Base-by-base conservation (phyloP, 495 filamentous ascomycete species). In the Bacidia rubella region DNA sequence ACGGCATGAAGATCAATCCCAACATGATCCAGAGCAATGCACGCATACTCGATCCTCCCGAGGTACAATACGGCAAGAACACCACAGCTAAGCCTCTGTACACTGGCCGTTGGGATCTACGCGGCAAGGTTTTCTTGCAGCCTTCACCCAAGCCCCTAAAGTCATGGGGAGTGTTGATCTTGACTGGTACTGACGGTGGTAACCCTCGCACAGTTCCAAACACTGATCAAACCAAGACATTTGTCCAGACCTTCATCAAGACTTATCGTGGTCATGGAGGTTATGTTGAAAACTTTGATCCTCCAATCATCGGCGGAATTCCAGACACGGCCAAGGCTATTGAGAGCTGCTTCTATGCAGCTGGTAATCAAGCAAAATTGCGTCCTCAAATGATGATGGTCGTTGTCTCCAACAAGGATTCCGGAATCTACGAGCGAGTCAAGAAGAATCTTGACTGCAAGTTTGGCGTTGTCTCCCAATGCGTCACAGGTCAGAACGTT, bases 361-460 rank as follows among this genome's bases (percentile, higher is more conserved):
- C 71, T 17, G 76, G 75, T 1, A 70, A 72, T 22, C 35, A 63
- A 73, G 11, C 51, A 43, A 41, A 66, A 2, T 12, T 54, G 21
- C 61, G 64, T 9, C 73, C 73, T 17, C 65, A 71, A 57, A 62
- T 76, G 19, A 49, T 75, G 5, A 39, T 95, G 51, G 79, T 90
- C 56, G 72, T 95, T 29, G 68, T 96, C 2, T 70, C 74, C 1
- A 73, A 77, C 62, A 85, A 84, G 64, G 78, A 80, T 26, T 57
- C 75, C 1, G 72, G 74, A 20, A 65, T 74, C 0, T 98, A 98
- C 52, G 72, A 80, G 43, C 78, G 83, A 0, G 73, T 95, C 56
- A 98, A 98, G 76, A 82, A 82, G 60, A 82, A 73, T 39, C 81
- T 74, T 56, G 90, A 98, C 53, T 87, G 82, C 62, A 80, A 83